Evolutionary conservation across 306 rosid species (phyloP), one percentile per base, ranked within the genome.

Genomic region (Quercus variabilis): DNA sequence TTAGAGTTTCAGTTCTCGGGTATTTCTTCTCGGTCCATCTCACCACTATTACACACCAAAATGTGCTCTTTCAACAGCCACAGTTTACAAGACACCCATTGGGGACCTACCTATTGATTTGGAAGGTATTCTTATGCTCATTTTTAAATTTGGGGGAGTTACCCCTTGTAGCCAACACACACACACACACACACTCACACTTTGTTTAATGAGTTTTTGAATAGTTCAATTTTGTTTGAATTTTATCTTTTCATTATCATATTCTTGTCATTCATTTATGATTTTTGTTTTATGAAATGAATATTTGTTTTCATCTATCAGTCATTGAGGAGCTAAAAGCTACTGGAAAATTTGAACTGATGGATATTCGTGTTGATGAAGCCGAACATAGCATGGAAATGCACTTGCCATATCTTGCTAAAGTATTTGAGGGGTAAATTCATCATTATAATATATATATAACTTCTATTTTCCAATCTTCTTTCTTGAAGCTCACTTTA

Each of bases 311-410:
- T 75, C 30, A 23, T 76, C 84, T 73, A 14, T 74, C 89, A 96
- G 99, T 93, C 56, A 90, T 74, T 21, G 91, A 91, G 89, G 89
- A 91, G 83, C 94, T 96, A 78, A 96, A 90, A 84, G 97, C 99
- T 14, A 89, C 93, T 0, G 98, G 94, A 55, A 87, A 89, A 69
- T 93, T 96, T 80, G 99, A 90, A 68, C 71, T 60, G 79, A 96
- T 96, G 99, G 88, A 87, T 85, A 90, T 93, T 74, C 88, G 67
- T 11, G 76, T 89, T 64, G 99, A 96, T 81, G 99, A 96, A 88
- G 98, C 96, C 79, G 99, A 96, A 84, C 99, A 96, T 80, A 96
- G 99, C 91, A 93, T 96, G 99, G 99, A 96, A 88, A 96, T 96
- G 98, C 99, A 96, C 80, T 84, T 96, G 85, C 99, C 99, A 25